These are phyloP conservation scores for Penstemon barbatus DNA, from an alignment of 257 asterid species.

Conservation along the genomic window DNA sequence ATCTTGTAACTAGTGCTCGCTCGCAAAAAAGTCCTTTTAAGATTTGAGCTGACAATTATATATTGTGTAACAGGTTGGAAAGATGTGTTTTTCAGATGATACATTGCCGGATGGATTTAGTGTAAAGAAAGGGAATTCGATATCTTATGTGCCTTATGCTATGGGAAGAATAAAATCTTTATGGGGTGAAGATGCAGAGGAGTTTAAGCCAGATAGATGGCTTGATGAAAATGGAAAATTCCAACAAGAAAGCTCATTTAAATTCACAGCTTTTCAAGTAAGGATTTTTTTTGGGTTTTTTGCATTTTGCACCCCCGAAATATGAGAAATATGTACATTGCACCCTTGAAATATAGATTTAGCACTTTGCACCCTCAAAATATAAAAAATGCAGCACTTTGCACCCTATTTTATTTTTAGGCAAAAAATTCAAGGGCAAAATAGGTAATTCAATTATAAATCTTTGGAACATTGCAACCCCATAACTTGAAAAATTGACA, in stretches of 20 bases:
- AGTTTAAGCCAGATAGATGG: slow-evolving; percentile 69
- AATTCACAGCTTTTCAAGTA: slow-evolving; percentile 77
- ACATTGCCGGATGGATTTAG: slow-evolving; percentile 62
- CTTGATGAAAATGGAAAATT: slow-evolving; percentile 51
- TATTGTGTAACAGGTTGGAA: slow-evolving; percentile 47
- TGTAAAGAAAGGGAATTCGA: slow-evolving; percentile 52
- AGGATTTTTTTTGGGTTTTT: slow-evolving; percentile 10
- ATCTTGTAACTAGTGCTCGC: neutral
- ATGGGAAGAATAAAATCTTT: slow-evolving; percentile 71
- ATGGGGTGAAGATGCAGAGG: slow-evolving; percentile 82
- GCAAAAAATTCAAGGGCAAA: too few relatives aligned
- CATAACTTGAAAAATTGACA: too few relatives aligned
- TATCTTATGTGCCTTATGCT: slow-evolving; percentile 47
- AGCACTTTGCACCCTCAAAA: too few relatives aligned
- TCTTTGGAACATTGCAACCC: too few relatives aligned
- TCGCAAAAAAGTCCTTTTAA: too few relatives aligned
- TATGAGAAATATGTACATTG: too few relatives aligned
- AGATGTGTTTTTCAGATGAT: slow-evolving; percentile 59
- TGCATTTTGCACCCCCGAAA: too few relatives aligned
- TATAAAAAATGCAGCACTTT: too few relatives aligned
- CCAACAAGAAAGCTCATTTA: slow-evolving; percentile 54
- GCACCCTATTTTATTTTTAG: too few relatives aligned
- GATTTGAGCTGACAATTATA: too few relatives aligned
- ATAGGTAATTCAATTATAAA: too few relatives aligned
- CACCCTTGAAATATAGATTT: too few relatives aligned